These are phyloP conservation scores for Apostasia ramifera DNA, from an alignment of 106 monocot genomes.

Conservation along the genomic window DNA sequence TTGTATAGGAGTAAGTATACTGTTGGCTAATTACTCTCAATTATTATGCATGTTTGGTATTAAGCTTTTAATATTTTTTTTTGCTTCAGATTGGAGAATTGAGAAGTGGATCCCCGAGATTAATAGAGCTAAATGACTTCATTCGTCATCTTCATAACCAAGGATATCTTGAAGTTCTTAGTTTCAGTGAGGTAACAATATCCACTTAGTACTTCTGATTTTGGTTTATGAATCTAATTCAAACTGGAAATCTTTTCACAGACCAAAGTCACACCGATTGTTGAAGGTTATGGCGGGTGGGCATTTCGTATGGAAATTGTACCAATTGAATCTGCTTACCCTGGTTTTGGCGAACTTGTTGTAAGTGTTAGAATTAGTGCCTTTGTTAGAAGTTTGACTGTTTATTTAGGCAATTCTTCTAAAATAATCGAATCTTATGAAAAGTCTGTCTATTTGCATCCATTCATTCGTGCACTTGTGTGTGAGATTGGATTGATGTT, in stretches of 20 bases:
- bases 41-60: too few species aligned
- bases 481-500: too few species aligned
- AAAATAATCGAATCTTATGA: neutral
- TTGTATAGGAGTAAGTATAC: too few species aligned
- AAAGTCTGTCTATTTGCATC: neutral
- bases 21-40: too few species aligned
- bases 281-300: slow-evolving; percentile 99
- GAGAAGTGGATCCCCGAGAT: slow-evolving; percentile 90
- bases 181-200: slow-evolving; percentile 89
- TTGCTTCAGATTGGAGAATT: slow-evolving; percentile 76
- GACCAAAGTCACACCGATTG: slow-evolving; percentile 99
- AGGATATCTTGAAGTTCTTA: slow-evolving; percentile 77
- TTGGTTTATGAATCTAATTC: neutral
- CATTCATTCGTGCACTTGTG: neutral
- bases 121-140: slow-evolving; percentile 92
- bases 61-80: neutral
- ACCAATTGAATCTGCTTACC: slow-evolving; percentile 98
- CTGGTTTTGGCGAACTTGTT: slow-evolving; percentile 95
- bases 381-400: neutral
- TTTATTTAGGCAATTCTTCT: neutral
- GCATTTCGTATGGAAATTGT: slow-evolving; percentile 94
- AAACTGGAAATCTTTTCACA: slow-evolving; percentile 13
- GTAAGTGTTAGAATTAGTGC: slow-evolving; percentile 43
- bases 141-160: slow-evolving; percentile 64
- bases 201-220: neutral